These are phyloP conservation scores for Biscogniauxia mediterranea DNA, from an alignment of 2,329 filamentous ascomycete species.

Conservation along the genomic window DNA sequence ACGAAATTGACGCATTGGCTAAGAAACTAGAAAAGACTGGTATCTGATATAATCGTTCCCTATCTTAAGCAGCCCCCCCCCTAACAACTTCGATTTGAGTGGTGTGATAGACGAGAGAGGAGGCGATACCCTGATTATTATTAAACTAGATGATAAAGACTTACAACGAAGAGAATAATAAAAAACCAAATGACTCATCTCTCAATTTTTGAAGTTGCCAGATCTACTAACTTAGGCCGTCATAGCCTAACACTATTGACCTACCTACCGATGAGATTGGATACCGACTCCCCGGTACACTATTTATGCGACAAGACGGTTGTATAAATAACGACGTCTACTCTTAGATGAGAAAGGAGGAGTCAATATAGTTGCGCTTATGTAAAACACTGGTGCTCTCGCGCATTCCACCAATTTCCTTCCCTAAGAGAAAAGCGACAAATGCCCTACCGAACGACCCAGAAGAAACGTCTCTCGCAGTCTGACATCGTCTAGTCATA, in stretches of 20 bases:
- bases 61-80: slow-evolving; percentile 3
- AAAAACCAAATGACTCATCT: no score
- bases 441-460: slow-evolving; percentile 8
- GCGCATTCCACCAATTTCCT: neutral
- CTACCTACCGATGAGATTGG: neutral
- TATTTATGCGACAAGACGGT: neutral
- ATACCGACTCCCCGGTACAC: neutral
- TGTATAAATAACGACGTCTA: neutral
- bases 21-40: slow-evolving; percentile 70
- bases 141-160: slow-evolving; percentile 1
- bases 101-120: slow-evolving; percentile 7
- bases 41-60: slow-evolving; percentile 39
- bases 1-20: slow-evolving; percentile 78
- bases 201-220: neutral
- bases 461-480: slow-evolving; percentile 2
- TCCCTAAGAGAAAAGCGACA: slow-evolving; percentile 4
- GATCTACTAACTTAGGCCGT: neutral
- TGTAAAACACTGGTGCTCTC: neutral
- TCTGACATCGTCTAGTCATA: slow-evolving; percentile 13
- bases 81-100: neutral
- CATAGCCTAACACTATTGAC: neutral
- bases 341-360: neutral
- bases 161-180: slow-evolving; percentile 1
- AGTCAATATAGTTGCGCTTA: neutral
- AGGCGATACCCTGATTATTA: slow-evolving; percentile 13